phyloP scores from a whole-genome alignment of 495 filamentous ascomycete genomes.

The Aspergillus hancockii region DNA sequence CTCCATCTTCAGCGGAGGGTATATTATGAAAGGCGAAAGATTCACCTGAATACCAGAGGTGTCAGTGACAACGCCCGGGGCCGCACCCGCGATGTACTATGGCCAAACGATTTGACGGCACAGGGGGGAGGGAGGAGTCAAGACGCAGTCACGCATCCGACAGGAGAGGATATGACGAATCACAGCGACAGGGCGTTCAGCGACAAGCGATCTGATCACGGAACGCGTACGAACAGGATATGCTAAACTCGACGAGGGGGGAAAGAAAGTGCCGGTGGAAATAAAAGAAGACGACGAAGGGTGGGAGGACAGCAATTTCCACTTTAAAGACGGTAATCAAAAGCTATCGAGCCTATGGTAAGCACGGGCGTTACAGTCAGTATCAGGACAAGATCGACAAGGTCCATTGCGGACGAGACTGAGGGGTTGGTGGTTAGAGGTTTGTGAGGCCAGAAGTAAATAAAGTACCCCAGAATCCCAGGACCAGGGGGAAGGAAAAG shows the following conservation, averaged over 20 bases:
- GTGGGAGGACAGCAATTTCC: slow-evolving; percentile 8
- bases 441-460: not conserved
- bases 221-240: slow-evolving; percentile 5
- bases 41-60: not conserved
- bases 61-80: slow-evolving; percentile 4
- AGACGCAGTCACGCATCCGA: slow-evolving; percentile 21
- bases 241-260: slow-evolving; percentile 1
- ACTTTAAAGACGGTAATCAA: slow-evolving; percentile 5
- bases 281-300: not conserved
- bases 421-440: not conserved
- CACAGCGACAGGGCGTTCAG: not conserved
- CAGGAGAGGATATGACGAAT: slow-evolving; percentile 9
- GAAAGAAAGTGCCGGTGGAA: not conserved
- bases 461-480: slow-evolving; percentile 8
- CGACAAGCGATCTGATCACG: slow-evolving; percentile 9
- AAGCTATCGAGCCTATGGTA: slow-evolving; percentile 10
- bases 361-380: slow-evolving; percentile 1
- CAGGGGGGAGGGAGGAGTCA: slow-evolving; percentile 12
- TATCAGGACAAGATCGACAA: slow-evolving; percentile 8
- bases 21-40: slow-evolving; percentile 1
- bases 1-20: slow-evolving; percentile 33
- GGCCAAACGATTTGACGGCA: slow-evolving; percentile 12
- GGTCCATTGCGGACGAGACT: slow-evolving; percentile 7
- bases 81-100: slow-evolving; percentile 17
- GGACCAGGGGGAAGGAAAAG: not conserved